A percentile compares a stretch with the other conserved stretches of the same genome.
Conservation (phyloP, 306 rosid species). For the Fragaria iinumae region DNA sequence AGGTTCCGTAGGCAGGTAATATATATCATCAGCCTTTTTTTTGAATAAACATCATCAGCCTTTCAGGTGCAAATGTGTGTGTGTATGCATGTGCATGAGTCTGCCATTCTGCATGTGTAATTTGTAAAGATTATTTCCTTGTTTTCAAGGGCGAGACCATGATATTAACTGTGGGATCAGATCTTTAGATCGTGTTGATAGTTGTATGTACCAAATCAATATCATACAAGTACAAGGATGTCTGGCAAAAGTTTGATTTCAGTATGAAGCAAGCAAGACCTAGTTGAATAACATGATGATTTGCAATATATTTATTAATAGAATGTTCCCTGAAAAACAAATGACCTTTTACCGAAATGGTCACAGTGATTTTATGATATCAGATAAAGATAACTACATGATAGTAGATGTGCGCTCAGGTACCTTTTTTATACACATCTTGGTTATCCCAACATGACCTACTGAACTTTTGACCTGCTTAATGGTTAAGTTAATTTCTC, state of each 20-base stretch:
- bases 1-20: conserved; percentile 52
- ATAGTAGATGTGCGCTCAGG: neutral
- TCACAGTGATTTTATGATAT: neutral
- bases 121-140: neutral
- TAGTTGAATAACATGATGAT: neutral
- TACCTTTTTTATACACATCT: neutral
- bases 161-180: neutral
- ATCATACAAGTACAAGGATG: neutral
- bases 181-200: neutral
- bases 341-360: neutral
- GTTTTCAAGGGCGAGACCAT: neutral
- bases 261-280: neutral
- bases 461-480: neutral
- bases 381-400: neutral
- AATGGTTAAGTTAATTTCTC: neutral
- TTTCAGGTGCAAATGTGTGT: neutral
- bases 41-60: too few species aligned
- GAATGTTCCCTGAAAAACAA: neutral
- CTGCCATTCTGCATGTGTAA: neutral
- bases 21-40: too few species aligned
- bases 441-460: neutral
- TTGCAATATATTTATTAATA: neutral
- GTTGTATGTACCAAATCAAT: neutral
- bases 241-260: neutral
- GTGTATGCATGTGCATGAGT: neutral